Evolutionary conservation across 2,329 filamentous ascomycete species (phyloP).

Genomic region (Alternaria tenuissima): DNA sequence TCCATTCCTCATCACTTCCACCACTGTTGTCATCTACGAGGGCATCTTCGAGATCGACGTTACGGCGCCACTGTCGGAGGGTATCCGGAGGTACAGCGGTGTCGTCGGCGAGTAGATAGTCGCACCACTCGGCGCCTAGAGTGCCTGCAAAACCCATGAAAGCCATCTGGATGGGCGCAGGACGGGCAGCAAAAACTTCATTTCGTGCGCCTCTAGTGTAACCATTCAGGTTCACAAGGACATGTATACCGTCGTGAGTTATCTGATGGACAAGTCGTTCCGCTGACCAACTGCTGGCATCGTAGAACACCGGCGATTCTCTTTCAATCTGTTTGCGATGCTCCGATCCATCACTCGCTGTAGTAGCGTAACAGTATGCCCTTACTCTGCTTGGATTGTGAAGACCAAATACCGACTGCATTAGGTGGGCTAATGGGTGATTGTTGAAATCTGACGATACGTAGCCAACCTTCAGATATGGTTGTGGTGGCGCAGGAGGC

Average conservation of each 20-base stretch:
- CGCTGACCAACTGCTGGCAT: conserved; percentile 85
- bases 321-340: conserved; percentile 93
- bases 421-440: conserved; percentile 92
- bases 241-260: conserved; percentile 85
- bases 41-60: conserved; percentile 75
- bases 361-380: conserved; percentile 96
- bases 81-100: conserved; percentile 85
- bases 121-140: conserved; percentile 96
- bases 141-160: conserved; percentile 99
- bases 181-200: conserved; percentile 93
- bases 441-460: conserved; percentile 99
- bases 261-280: conserved; percentile 89
- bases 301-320: conserved; percentile 89
- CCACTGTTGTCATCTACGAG: conserved; percentile 70
- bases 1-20: conserved; percentile 78
- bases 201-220: conserved; percentile 97
- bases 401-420: conserved; percentile 98
- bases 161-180: conserved; percentile 97
- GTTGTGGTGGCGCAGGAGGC: conserved; percentile 83
- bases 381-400: conserved; percentile 77
- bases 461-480: conserved; percentile 90
- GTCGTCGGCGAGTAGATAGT: conserved; percentile 91
- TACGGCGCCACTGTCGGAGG: conserved; percentile 79
- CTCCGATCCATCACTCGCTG: conserved; percentile 83
- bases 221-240: conserved; percentile 96